A percentile compares a stretch with the other conserved stretches of the same genome.
Evolutionary conservation across 768 basidiomycete genomes (phyloP).

Genomic region (Trametes punicea): DNA sequence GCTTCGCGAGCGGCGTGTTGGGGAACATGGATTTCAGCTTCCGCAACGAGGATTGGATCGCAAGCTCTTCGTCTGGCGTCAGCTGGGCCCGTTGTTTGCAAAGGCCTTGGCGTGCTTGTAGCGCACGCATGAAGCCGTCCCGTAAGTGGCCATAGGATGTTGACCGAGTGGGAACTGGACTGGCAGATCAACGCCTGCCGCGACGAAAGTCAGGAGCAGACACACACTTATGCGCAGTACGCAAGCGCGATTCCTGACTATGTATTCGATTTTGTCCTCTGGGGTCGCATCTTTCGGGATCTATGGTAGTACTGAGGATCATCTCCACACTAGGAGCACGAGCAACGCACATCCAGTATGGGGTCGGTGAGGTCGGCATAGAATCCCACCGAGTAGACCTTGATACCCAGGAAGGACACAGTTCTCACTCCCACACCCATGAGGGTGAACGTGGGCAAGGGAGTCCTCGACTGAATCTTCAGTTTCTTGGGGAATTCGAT

Average conservation of each 20-base stretch:
- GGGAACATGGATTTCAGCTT: conserved; percentile 78
- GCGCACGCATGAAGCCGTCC: conserved; percentile 77
- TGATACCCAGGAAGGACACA: conserved; percentile 83
- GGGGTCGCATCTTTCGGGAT: conserved; percentile 52
- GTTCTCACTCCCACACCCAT: conserved; percentile 85
- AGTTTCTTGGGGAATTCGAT: conserved; percentile 70
- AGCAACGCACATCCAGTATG: conserved; percentile 48
- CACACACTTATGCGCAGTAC: conserved; percentile 68
- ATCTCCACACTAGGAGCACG: not conserved
- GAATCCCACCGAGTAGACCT: conserved; percentile 88
- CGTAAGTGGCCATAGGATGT: conserved; percentile 79
- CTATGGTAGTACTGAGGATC: conserved; percentile 30
- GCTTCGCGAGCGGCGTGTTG: conserved; percentile 62
- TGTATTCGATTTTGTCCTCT: conserved; percentile 68
- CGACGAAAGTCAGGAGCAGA: not conserved
- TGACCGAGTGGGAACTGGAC: conserved; percentile 70
- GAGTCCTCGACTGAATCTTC: conserved; percentile 58
- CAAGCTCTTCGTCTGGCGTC: conserved; percentile 55
- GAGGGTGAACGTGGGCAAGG: conserved; percentile 61
- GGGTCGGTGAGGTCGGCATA: conserved; percentile 80
- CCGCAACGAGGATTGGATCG: conserved; percentile 59
- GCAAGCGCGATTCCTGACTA: conserved; percentile 66
- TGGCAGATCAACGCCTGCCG: not conserved
- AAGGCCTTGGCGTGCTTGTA: conserved; percentile 57
- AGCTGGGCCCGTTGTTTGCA: conserved; percentile 51